Evolutionary conservation across 345 rosid species (phyloP).

Genomic region (Populus simonii): DNA sequence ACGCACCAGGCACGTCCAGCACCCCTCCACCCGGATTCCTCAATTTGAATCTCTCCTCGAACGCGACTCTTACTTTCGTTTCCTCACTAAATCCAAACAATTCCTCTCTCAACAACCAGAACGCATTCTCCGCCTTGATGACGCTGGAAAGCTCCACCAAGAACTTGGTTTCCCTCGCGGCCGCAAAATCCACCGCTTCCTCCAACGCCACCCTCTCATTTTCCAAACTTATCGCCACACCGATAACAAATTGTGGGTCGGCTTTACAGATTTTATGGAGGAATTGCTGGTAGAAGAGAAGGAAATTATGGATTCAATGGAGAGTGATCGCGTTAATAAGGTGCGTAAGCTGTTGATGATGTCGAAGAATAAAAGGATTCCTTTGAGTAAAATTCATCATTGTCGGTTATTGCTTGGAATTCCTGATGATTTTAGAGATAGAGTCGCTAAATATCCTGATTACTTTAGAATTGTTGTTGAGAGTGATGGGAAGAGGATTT

Average conservation of each 20-base stretch:
- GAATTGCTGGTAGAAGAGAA: slow-evolving; percentile 58
- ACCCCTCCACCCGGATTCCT: slow-evolving; percentile 42
- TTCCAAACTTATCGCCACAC: slow-evolving; percentile 58
- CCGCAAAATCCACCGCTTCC: slow-evolving; percentile 57
- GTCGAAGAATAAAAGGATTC: slow-evolving; percentile 62
- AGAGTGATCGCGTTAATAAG: slow-evolving; percentile 53
- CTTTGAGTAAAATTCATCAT: slow-evolving; percentile 72
- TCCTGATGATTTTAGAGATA: slow-evolving; percentile 83
- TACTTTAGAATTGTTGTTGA: slow-evolving; percentile 50
- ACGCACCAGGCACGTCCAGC: slow-evolving; percentile 58
- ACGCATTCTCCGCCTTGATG: slow-evolving; percentile 63
- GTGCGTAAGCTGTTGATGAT: slow-evolving; percentile 77
- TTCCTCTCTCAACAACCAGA: slow-evolving; percentile 68
- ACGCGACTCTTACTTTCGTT: slow-evolving; percentile 67
- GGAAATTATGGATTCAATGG: slow-evolving; percentile 51
- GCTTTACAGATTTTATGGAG: slow-evolving; percentile 70
- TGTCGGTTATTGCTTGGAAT: slow-evolving; percentile 69
- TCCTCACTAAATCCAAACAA: slow-evolving; percentile 55
- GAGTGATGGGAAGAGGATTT: slow-evolving; percentile 59
- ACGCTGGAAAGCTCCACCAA: slow-evolving; percentile 76
- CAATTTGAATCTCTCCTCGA: slow-evolving; percentile 53
- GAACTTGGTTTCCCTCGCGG: slow-evolving; percentile 94
- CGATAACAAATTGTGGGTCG: slow-evolving; percentile 74
- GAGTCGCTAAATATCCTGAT: slow-evolving; percentile 63
- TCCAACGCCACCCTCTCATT: slow-evolving; percentile 63